These are phyloP conservation scores for Colletotrichum sp. DNA, from an alignment of 2,329 filamentous ascomycete genomes.

Conservation along the genomic window DNA sequence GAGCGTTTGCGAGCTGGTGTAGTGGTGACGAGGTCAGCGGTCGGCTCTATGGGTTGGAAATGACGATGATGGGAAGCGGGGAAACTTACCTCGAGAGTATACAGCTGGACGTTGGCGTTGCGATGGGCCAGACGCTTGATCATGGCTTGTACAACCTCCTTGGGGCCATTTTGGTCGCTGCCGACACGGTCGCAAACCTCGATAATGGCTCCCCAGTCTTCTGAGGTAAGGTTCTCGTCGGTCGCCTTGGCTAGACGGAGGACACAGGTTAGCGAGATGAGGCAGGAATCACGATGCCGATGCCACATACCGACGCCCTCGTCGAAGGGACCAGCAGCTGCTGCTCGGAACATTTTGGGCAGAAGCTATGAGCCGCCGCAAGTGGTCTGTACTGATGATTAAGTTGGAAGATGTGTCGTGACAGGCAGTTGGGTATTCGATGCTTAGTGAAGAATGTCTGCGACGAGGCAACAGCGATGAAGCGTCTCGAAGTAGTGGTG, in stretches of 20 bases:
- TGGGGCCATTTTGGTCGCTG: conserved; percentile 64
- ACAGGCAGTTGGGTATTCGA: not conserved
- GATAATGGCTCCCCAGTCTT: conserved; percentile 72
- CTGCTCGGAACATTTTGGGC: conserved; percentile 62
- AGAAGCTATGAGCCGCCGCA: conserved; percentile 16
- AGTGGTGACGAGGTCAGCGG: conserved; percentile 5
- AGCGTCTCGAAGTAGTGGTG: not conserved
- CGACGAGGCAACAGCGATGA: not conserved
- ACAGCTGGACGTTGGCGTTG: conserved; percentile 95
- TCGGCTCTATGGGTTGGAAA: not conserved
- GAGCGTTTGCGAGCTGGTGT: conserved; percentile 79
- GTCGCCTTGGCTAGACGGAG: conserved; percentile 71
- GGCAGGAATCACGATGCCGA: not conserved
- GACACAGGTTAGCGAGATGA: not conserved
- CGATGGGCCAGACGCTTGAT: conserved; percentile 92
- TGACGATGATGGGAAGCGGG: not conserved
- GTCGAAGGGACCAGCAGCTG: conserved; percentile 63
- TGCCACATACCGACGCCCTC: conserved; percentile 60
- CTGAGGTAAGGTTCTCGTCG: conserved; percentile 93
- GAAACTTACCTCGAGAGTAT: conserved; percentile 78
- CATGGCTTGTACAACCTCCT: conserved; percentile 86
- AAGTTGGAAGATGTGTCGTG: not conserved
- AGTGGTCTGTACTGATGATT: not conserved
- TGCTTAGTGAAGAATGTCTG: not conserved
- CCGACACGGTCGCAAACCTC: conserved; percentile 67